phyloP scores from a whole-genome alignment of 2,329 filamentous ascomycete genomes.

The Aspergillus latus region DNA sequence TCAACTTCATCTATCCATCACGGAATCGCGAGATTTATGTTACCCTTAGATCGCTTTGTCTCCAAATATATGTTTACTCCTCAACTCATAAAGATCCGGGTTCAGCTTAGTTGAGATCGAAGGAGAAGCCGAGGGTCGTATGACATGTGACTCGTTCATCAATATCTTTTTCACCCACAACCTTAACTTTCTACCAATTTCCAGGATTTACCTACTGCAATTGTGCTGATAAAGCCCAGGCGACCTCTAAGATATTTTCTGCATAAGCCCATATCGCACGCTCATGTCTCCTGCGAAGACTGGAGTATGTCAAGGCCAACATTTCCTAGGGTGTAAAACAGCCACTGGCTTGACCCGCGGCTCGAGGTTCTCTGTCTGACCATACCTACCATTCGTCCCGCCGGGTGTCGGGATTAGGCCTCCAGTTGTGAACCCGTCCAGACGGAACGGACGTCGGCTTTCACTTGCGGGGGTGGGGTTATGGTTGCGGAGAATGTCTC shows the following conservation, averaged over 20 bases:
- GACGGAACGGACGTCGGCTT: not conserved
- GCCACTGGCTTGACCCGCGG: not conserved
- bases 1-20: not conserved
- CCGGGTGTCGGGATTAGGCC: no score
- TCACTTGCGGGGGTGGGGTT: not conserved
- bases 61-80: not conserved
- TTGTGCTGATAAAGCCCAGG: not conserved
- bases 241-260: not conserved
- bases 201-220: not conserved
- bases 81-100: not conserved
- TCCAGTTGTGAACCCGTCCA: no score
- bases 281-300: not conserved
- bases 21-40: not conserved
- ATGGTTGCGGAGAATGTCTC: not conserved
- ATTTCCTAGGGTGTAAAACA: not conserved
- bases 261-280: not conserved
- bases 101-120: not conserved
- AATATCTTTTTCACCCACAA: not conserved
- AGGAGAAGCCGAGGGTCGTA: not conserved
- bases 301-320: not conserved
- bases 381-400: no score
- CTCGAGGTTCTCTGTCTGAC: not conserved
- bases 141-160: not conserved
- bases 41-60: conserved; percentile 1
- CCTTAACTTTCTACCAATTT: not conserved